These are phyloP conservation scores for Monascus ruber DNA, from an alignment of 2,329 filamentous ascomycete species.

Conservation along the genomic window DNA sequence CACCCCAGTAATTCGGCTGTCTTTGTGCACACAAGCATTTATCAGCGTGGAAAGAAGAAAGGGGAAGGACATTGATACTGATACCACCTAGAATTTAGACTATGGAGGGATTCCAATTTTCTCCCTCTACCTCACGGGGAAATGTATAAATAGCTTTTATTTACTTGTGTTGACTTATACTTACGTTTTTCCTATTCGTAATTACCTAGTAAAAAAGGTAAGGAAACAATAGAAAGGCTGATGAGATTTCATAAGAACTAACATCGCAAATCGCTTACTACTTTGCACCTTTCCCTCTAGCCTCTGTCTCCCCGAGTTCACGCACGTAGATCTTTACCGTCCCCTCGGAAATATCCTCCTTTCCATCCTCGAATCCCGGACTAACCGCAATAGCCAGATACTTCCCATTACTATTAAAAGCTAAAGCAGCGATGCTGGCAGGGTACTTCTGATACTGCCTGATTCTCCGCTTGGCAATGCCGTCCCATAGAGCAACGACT, in stretches of 20 bases:
- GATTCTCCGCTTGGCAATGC: constrained; percentile 77
- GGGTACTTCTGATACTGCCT: constrained; percentile 78
- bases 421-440: constrained; percentile 64
- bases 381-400: constrained; percentile 71
- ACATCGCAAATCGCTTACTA: constrained; percentile 17
- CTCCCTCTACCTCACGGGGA: background rate
- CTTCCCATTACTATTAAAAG: constrained; percentile 66
- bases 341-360: constrained; percentile 63
- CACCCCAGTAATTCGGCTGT: constrained; percentile 11
- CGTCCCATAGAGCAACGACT: constrained; percentile 88
- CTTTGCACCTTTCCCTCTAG: constrained; percentile 71
- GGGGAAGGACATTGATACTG: background rate
- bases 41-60: background rate
- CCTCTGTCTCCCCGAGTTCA: constrained; percentile 77
- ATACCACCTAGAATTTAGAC: background rate
- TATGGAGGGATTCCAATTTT: background rate
- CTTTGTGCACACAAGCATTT: background rate
- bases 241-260: background rate
- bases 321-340: constrained; percentile 66
- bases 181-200: constrained; percentile 1
- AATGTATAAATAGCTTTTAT: background rate
- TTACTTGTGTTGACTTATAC: background rate
- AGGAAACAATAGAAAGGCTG: constrained; percentile 2
- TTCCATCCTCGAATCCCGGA: constrained; percentile 78
- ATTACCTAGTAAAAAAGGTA: constrained; percentile 6